A percentile compares a stretch with the other conserved stretches of the same genome.
phyloP scores from a whole-genome alignment of 257 asterid genomes.

The Nicotiana benthamiana region DNA sequence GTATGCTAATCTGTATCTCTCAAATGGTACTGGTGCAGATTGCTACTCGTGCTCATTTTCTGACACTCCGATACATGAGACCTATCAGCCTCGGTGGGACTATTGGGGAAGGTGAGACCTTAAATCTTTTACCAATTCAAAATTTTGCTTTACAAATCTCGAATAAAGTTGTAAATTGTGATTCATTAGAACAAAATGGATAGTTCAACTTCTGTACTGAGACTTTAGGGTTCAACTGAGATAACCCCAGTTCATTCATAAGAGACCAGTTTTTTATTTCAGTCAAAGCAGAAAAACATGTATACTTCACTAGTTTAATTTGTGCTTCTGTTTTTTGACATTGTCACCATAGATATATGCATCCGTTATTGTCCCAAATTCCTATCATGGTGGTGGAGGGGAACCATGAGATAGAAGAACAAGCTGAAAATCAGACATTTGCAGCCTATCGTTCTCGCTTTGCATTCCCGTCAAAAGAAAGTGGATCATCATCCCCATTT shows the following conservation, averaged over 20 bases:
- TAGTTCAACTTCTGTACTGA: background rate
- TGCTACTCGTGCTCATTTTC: conserved; percentile 88
- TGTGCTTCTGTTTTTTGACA: background rate
- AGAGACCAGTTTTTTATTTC: background rate
- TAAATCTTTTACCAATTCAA: background rate
- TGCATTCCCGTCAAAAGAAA: conserved; percentile 78
- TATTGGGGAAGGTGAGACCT: conserved; percentile 86
- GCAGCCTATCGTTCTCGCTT: conserved; percentile 70
- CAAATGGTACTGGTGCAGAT: conserved; percentile 84
- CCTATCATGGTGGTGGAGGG: conserved; percentile 96
- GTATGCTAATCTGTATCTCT: conserved; percentile 84
- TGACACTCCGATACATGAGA: conserved; percentile 81
- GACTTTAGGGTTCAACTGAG: background rate
- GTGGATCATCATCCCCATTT: conserved; percentile 67
- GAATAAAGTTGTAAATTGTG: background rate
- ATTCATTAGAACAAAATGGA: background rate
- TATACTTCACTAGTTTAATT: background rate
- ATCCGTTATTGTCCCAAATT: conserved; percentile 64
- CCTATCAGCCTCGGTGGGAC: conserved; percentile 99
- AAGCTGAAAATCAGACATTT: conserved; percentile 56
- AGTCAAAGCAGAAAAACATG: background rate
- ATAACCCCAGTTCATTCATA: background rate
- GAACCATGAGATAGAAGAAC: conserved; percentile 91
- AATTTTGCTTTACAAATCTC: background rate
- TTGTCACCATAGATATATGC: conserved; percentile 60